Base-by-base conservation (phyloP, 2,329 filamentous ascomycete species). In the Fusarium abutilonis region DNA sequence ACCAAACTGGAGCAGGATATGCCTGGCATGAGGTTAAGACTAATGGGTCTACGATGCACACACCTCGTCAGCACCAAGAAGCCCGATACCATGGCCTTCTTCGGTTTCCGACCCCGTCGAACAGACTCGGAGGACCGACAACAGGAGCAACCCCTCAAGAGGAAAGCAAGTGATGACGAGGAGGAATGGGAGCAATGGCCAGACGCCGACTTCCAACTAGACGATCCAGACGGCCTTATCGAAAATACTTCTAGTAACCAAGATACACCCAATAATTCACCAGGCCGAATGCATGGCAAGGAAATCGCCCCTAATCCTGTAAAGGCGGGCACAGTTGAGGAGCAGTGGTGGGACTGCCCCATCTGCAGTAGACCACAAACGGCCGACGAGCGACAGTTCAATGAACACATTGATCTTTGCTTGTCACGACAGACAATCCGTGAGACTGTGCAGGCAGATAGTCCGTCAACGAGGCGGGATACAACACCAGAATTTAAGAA, bases 381-480 rank as follows among this genome's bases (percentile, higher is more conserved):
- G 1, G 85, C 92, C 0, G 83, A 94, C 45, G 92, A 97, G 73
- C 83, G 82, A 41, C 79, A 78, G 1, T 96, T 98, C 77, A 99
- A 99, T 67, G 86, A 90, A 53, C 95, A 99, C 71, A 93, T 99
- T 47, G 95, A 99, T 73, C 84, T 90, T 9, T 99, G 95, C 74
- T 83, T 99, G 2, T 97, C 93, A 1, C 83, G 89, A 52, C 87
- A 91, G 70, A 91, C 92, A 0, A 98, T 99, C 68, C 89, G 89
- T 41, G 92, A 97, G 69, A 89, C 87, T 0, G 88, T 95, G 1
- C 88, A 91, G 54, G 82, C 82, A 52, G 76, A 81, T 58, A 72
- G 71, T 44, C 46, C 72, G 26, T 62, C 55, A 8, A 55, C 45
- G 43, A 40, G 52, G 14, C 55, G 51, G 14, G 76, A 76, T 36